Conservation (phyloP, 768 basidiomycete species). For the Trametes meyenii region DNA sequence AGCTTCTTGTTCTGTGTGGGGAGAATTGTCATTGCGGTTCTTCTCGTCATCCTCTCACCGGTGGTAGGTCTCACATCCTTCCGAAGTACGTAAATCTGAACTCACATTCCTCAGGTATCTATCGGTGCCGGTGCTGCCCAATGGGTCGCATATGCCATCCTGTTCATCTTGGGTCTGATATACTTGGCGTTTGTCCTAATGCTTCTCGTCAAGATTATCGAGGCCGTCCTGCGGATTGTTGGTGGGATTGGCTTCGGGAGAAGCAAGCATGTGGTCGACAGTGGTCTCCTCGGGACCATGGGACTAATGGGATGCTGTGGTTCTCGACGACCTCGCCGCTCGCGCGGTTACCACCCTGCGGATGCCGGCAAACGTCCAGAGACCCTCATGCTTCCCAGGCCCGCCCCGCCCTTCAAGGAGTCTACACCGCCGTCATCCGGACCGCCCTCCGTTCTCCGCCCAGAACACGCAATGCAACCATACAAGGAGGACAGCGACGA, state of each 20-base stretch:
- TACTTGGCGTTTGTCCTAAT: slow-evolving; percentile 84
- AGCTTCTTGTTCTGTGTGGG: slow-evolving; percentile 93
- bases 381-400: slow-evolving; percentile 30
- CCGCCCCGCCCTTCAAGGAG: slow-evolving; percentile 29
- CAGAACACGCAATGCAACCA: slow-evolving; percentile 76
- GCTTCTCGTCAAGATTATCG: slow-evolving; percentile 82
- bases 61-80: slow-evolving; percentile 57
- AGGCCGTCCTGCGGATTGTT: slow-evolving; percentile 77
- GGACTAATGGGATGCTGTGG: slow-evolving; percentile 70
- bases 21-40: slow-evolving; percentile 85
- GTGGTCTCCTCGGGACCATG: slow-evolving; percentile 85
- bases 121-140: slow-evolving; percentile 79
- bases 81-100: slow-evolving; percentile 21
- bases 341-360: slow-evolving; percentile 21
- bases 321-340: slow-evolving; percentile 40
- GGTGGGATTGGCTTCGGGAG: slow-evolving; percentile 84
- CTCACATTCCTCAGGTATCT: slow-evolving; percentile 59
- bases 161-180: slow-evolving; percentile 80
- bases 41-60: slow-evolving; percentile 88
- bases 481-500: slow-evolving; percentile 82
- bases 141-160: slow-evolving; percentile 94
- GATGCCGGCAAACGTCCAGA: slow-evolving; percentile 25
- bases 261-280: slow-evolving; percentile 76
- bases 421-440: slow-evolving; percentile 48
- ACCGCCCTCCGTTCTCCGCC: slow-evolving; percentile 73